Evolutionary conservation across 345 rosid genomes (phyloP).

Genomic region (Pistacia atlantica): DNA sequence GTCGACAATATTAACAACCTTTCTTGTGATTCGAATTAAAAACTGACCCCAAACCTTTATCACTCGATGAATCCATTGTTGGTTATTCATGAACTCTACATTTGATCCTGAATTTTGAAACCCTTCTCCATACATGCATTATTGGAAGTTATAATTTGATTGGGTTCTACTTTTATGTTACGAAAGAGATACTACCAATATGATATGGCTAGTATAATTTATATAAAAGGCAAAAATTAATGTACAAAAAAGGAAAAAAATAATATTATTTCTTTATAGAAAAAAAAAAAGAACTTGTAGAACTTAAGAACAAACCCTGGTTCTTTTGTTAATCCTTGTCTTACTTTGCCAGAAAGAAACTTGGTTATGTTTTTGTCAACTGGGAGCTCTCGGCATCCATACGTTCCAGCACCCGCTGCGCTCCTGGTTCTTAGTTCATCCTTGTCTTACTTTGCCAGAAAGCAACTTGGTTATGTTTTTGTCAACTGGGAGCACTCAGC

Average conservation of each 20-base stretch:
- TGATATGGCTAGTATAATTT: too few species aligned
- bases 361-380: conserved; percentile 13
- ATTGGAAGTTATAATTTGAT: neutral
- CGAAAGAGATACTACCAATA: too few species aligned
- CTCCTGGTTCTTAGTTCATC: conserved; percentile 60
- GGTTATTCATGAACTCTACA: neutral
- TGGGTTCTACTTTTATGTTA: neutral
- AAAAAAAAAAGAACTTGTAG: neutral
- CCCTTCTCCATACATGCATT: neutral
- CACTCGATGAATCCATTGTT: too few species aligned
- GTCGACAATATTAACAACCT: too few species aligned
- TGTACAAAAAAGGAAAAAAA: too few species aligned
- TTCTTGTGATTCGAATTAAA: too few species aligned
- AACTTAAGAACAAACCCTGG: neutral
- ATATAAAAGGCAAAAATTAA: too few species aligned
- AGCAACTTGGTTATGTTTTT: conserved; percentile 10
- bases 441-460: neutral
- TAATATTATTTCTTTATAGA: neutral
- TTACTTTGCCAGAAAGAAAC: neutral
- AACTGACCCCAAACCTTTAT: too few species aligned
- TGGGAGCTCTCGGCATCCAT: conserved; percentile 69
- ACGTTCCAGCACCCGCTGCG: conserved; percentile 72
- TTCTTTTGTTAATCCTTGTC: neutral
- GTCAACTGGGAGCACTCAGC: conserved; percentile 49
- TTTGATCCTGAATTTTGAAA: neutral